Evolutionary conservation across 2,329 filamentous ascomycete species (phyloP), one percentile per base, ranked within the genome.

Genomic region (Falciphora oryzae): DNA sequence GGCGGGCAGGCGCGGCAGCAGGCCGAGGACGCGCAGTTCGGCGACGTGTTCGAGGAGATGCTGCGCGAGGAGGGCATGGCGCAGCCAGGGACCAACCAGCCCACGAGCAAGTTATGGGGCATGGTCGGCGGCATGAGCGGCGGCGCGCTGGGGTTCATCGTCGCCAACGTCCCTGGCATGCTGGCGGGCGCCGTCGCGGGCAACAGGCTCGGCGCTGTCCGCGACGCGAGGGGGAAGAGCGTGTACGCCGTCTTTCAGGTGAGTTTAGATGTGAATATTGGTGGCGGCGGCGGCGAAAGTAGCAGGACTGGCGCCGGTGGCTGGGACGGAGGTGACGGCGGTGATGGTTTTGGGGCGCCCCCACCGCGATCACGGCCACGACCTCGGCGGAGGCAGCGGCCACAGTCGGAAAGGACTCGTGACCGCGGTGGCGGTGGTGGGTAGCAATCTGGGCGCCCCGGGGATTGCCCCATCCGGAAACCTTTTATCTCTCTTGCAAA

Each of bases 141-240:
- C 38, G 94, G 89, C 16, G 91, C 92, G 3, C 84, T 99, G 75
- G 95, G 95, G 0, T 98, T 98, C 76, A 99, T 99, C 70, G 85
- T 98, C 31, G 95, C 89, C 32, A 98, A 98, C 74, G 86, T 97
- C 61, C 91, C 94, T 0, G 95, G 95, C 0, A 84, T 94, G 72
- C 76, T 98, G 53, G 94, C 94, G 0, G 95, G 95, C 3, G 92
- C 92, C 2, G 93, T 97, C 2, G 94, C 93, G 0, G 95, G 95
- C 14, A 98, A 97, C 77, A 80, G 93, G 63, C 78, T 98, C n/a
- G 95, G 95, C 0, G 91, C 92, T 8, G 86, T 99, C 27, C 83
- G 95, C 65, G 95, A 99, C 78, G 87, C 90, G 38, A 93, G 88
- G 77, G 93, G 93, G 28, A 98, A 97, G 87, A 96, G 92, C 73